These are phyloP conservation scores for Oryza nivara DNA, from an alignment of 176 grass and related monocot species.

Conservation along the genomic window DNA sequence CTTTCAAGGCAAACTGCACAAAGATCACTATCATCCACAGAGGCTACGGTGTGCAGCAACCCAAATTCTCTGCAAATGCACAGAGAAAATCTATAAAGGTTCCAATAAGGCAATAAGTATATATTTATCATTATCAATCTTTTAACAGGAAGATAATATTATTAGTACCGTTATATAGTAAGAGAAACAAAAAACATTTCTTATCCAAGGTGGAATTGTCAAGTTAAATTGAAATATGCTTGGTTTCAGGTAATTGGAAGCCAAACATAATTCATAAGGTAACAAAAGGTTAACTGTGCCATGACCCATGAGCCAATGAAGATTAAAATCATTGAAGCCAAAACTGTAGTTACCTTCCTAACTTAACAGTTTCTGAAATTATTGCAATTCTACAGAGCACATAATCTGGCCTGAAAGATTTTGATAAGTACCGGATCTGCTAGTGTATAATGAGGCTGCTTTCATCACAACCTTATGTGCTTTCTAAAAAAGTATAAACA, in stretches of 20 bases:
- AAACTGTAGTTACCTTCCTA: neutral
- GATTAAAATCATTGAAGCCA: conserved; percentile 2
- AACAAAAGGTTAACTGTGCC: neutral
- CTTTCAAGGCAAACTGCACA: conserved; percentile 97
- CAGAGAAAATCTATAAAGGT: conserved; percentile 16
- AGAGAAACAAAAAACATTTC: neutral
- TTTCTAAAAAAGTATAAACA: conserved; percentile 44
- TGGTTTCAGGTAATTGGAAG: conserved; percentile 24
- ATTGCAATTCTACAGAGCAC: conserved; percentile 6
- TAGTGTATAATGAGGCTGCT: conserved; percentile 30
- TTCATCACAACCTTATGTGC: conserved; percentile 7
- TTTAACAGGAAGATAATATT: neutral
- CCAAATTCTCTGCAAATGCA: conserved; percentile 78
- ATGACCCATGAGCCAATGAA: neutral
- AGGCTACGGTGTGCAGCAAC: conserved; percentile 54
- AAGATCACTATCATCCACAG: conserved; percentile 71
- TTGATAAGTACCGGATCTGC: conserved; percentile 21
- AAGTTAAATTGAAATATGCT: conserved; percentile 15
- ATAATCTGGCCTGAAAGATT: neutral
- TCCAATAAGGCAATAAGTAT: neutral
- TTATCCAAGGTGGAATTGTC: conserved; percentile 4
- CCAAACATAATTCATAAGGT: neutral
- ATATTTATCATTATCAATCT: conserved; percentile 4
- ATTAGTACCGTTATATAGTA: neutral
- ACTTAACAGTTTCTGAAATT: conserved; percentile 24